Percentiles rank a stretch among this genome's conserved stretches.
Conservation (phyloP, 2,329 filamentous ascomycete genomes). For the Macrophomina phaseolina region DNA sequence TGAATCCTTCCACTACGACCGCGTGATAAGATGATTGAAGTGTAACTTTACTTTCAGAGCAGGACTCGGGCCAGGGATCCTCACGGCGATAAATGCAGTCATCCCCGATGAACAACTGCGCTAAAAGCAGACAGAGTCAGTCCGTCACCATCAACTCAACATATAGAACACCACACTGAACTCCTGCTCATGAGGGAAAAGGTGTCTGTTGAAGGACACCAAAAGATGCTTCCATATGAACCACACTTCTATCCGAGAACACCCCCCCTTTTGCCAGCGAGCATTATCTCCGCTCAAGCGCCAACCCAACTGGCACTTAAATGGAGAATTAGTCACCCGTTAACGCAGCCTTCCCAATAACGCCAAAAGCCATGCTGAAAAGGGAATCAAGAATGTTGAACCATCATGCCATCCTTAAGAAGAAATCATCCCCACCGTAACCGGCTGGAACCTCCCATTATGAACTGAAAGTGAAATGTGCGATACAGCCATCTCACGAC, state of each 20-base stretch:
- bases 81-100: too few species aligned
- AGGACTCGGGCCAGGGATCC: too few species aligned
- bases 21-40: too few species aligned
- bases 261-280: neutral
- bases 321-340: too few species aligned
- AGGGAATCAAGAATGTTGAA: conserved; percentile 5
- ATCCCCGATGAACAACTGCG: too few species aligned
- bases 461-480: neutral
- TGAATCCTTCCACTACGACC: too few species aligned
- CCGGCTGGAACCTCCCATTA: neutral
- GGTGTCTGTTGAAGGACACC: neutral
- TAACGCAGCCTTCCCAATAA: neutral
- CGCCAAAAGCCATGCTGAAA: conserved; percentile 1
- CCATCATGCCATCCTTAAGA: conserved; percentile 3
- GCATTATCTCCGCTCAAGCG: neutral
- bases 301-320: neutral
- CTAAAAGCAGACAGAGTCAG: too few species aligned
- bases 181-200: neutral
- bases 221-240: neutral
- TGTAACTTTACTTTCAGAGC: too few species aligned
- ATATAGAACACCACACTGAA: too few species aligned
- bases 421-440: neutral
- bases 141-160: too few species aligned
- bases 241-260: neutral
- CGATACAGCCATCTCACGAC: neutral